phyloP scores from a whole-genome alignment of 1,284 basidiomycete genomes.

The Ganoderma lingzhi region DNA sequence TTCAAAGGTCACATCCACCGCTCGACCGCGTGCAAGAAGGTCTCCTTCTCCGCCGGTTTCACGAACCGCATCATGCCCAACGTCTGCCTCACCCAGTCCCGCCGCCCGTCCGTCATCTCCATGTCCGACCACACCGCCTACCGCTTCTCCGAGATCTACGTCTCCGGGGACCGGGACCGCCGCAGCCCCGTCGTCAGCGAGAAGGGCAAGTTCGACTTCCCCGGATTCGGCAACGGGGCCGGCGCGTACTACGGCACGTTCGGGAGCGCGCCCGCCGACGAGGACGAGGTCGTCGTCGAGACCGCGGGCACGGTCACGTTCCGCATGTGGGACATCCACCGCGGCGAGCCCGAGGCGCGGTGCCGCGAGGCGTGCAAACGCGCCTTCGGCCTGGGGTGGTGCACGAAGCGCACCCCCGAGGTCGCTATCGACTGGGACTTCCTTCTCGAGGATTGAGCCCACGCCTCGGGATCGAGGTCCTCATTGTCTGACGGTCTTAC shows the following conservation, averaged over 20 bases:
- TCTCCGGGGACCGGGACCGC: slow-evolving; percentile 30
- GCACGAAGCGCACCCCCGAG: slow-evolving; percentile 59
- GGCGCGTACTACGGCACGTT: slow-evolving; percentile 19
- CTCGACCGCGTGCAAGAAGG: slow-evolving; percentile 50
- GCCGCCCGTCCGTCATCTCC: slow-evolving; percentile 42
- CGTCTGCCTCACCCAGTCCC: slow-evolving; percentile 59
- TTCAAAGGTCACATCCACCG: slow-evolving; percentile 73
- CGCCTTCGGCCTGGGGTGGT: slow-evolving; percentile 61
- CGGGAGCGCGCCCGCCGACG: slow-evolving; percentile 41
- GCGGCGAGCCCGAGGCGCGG: slow-evolving; percentile 64
- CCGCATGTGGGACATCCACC: slow-evolving; percentile 80
- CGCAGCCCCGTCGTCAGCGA: slow-evolving; percentile 9
- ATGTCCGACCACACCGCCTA: slow-evolving; percentile 32
- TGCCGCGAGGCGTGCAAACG: slow-evolving; percentile 69
- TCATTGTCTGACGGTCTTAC: not conserved
- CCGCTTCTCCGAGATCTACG: slow-evolving; percentile 44
- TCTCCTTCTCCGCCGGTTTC: slow-evolving; percentile 74
- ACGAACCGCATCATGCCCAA: slow-evolving; percentile 71
- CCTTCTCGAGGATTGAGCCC: slow-evolving; percentile 65
- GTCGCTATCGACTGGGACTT: slow-evolving; percentile 78
- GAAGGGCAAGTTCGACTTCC: slow-evolving; percentile 16
- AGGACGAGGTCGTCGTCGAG: slow-evolving; percentile 67
- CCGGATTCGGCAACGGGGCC: slow-evolving; percentile 1
- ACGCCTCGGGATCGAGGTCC: not conserved
- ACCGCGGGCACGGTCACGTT: slow-evolving; percentile 69